Evolutionary conservation across 1,284 basidiomycete genomes (phyloP), one percentile per base, ranked within the genome.

Genomic region (Somion occarium): DNA sequence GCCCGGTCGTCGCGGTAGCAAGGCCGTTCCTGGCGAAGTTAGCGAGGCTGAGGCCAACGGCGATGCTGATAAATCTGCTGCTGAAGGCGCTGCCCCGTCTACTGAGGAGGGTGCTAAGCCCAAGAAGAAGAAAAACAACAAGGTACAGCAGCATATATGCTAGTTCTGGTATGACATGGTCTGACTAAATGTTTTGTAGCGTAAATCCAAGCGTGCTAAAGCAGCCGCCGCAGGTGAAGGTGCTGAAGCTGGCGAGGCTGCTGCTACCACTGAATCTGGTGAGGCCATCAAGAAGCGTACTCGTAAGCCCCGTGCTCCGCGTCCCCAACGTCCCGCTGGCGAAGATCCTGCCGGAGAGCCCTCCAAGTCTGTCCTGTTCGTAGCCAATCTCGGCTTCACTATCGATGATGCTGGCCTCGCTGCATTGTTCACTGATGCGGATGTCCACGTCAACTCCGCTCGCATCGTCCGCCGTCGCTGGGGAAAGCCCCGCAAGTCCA

Each of bases 321-420:
- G 82, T 50, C 64, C 77, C 46, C 68, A 73, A 50, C 88, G 87
- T 60, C 76, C 84, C 37, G 78, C 76, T 27, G 88, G 87, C 51
- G 84, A 89, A 68, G 85, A 86, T 52, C 88, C 90, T 27, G 74
- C 74, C 52, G 91, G 91, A 59, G 87, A 89, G 64, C 87, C 82
- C 37, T 89, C 85, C 64, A 85, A 91, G 80, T 89, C 78, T 56
- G 85, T 91, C 69, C 75, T 97, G 57, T 97, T 97, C 62, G 93
- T 97, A 56, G 93, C 93, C 70, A 97, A 97, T 76, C 89, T 97
- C 52, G 89, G 92, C 37, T 97, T 95, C 81, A 85, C 74, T 65
- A 80, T 96, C 56, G 90, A 92, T 54, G 93, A 97, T 62, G 85
- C 78, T 34, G 83, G 74, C 49, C 83, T 96, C 55, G 67, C 78